phyloP scores from a whole-genome alignment of 192 early-diverging fungal species.

The Linnemannia elongata region DNA sequence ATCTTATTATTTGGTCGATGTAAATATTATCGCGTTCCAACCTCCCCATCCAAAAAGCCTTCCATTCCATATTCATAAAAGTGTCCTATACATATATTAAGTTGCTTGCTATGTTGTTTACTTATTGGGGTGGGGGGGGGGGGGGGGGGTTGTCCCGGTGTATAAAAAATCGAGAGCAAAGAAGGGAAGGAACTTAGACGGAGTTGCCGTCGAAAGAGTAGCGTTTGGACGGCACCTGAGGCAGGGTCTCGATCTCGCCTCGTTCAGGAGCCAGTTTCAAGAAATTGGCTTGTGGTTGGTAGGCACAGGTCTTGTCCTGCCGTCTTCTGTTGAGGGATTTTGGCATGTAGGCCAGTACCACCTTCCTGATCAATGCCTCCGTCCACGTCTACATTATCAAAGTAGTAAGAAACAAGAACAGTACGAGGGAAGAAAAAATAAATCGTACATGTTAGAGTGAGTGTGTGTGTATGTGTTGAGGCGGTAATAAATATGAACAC shows the following conservation, averaged over 20 bases:
- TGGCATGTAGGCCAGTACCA: conserved; percentile 32
- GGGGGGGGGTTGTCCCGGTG: no score
- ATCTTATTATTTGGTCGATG: no score
- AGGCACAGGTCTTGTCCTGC: conserved; percentile 32
- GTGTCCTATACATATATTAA: no score
- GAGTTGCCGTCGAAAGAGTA: conserved; percentile 14
- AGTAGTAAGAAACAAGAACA: neutral
- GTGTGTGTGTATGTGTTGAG: neutral
- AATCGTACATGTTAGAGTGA: neutral
- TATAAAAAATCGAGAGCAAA: neutral
- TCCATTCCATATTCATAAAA: no score
- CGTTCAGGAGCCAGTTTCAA: conserved; percentile 21
- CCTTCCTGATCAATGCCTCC: conserved; percentile 28
- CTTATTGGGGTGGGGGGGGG: no score
- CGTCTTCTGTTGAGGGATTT: conserved; percentile 19
- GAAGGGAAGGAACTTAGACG: neutral
- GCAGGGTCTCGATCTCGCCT: conserved; percentile 22
- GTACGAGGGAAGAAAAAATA: neutral
- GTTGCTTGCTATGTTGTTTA: no score
- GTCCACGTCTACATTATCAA: conserved; percentile 14
- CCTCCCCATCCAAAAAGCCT: no score
- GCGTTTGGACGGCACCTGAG: conserved; percentile 31
- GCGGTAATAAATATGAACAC: neutral
- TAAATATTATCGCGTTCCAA: no score
- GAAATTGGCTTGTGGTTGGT: conserved; percentile 41